Evolutionary conservation across 192 early-diverging fungal species (phyloP), one percentile per base, ranked within the genome.

Genomic region (Polychytrium aggregatum): DNA sequence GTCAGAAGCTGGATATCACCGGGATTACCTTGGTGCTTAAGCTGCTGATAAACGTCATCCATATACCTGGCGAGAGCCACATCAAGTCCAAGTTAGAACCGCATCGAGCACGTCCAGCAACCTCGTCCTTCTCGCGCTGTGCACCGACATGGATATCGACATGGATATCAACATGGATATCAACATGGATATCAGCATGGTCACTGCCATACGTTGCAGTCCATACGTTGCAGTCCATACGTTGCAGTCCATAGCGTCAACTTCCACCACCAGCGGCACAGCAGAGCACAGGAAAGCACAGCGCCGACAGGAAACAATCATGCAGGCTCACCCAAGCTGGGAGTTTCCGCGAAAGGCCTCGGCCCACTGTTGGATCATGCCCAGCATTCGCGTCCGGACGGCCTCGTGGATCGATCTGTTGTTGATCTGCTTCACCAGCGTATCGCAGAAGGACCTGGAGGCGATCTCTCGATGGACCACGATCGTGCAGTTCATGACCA

Each of bases 301-400:
- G 9, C 46, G 52, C 6, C 52, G 10, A 31, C 11, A 27, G 6
- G 5, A 21, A 34, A 8, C 6, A 18, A 5, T 14, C n/a, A 36
- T 50, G 11, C 18, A 74, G n/a, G 89, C 86, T 29, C 86, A 76
- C 10, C 84, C 85, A 28, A 94, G 68, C 0, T 78, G 71, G 14
- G 87, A n/a, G n/a, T n/a, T n/a, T n/a, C n/a, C n/a, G n/a, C 82
- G 74, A 60, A 92, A 93, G 30, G 80, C 82, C 60, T 83, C 83
- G 0, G 87, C 82, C 84, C 95, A 98, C 45, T 83, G 76, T 67
- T 93, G 90, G 59, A 98, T 86, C 38, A 84, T 63, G 28, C 90
- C 91, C 28, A 94, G 67, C 30, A 88, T 81, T 55, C 87, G 70
- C 37, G 75, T 80, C 56, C 81, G 74, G 4, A 92, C 87, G 11